Percentiles rank a stretch among this genome's conserved stretches.
These are phyloP conservation scores for Nannochloris sp. DNA, from an alignment of 139 green algal genomes.

Conservation along the genomic window DNA sequence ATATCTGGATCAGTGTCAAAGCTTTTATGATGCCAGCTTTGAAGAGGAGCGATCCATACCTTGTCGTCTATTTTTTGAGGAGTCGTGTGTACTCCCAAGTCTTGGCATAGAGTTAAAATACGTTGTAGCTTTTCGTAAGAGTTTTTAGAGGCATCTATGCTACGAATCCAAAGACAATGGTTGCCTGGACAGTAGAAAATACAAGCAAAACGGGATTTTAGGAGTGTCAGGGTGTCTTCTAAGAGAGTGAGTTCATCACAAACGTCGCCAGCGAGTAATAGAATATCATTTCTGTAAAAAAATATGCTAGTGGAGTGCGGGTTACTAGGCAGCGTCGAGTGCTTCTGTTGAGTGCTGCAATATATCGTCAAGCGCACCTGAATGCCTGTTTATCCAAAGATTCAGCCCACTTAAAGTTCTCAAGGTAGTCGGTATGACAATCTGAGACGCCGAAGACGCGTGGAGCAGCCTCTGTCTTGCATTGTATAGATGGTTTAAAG, in stretches of 20 bases:
- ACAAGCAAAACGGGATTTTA: constrained; percentile 29
- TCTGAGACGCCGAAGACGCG: constrained; percentile 17
- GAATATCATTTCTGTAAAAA: constrained; percentile 22
- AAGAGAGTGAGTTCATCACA: constrained; percentile 47
- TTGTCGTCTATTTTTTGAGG: constrained; percentile 16
- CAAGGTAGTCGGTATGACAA: constrained; percentile 19
- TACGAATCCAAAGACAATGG: constrained; percentile 60
- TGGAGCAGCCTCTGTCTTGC: too few species aligned
- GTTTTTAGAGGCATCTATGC: neutral
- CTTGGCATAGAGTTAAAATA: constrained; percentile 36
- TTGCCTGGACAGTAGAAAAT: constrained; percentile 67
- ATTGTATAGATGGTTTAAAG: too few species aligned
- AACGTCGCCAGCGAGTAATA: constrained; percentile 66
- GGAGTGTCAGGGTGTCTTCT: constrained; percentile 31
- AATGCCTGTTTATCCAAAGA: neutral
- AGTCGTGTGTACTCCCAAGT: constrained; percentile 30
- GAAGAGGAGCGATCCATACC: constrained; percentile 49
- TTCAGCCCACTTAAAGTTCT: constrained; percentile 14
- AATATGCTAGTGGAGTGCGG: neutral
- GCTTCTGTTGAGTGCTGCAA: too few species aligned
- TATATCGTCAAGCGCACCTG: neutral
- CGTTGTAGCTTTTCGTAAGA: constrained; percentile 38
- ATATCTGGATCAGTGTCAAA: constrained; percentile 52
- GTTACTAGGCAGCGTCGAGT: neutral
- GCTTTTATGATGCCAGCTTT: constrained; percentile 18